phyloP scores from a whole-genome alignment of 495 filamentous ascomycete species.

The Acidiella bohemica region DNA sequence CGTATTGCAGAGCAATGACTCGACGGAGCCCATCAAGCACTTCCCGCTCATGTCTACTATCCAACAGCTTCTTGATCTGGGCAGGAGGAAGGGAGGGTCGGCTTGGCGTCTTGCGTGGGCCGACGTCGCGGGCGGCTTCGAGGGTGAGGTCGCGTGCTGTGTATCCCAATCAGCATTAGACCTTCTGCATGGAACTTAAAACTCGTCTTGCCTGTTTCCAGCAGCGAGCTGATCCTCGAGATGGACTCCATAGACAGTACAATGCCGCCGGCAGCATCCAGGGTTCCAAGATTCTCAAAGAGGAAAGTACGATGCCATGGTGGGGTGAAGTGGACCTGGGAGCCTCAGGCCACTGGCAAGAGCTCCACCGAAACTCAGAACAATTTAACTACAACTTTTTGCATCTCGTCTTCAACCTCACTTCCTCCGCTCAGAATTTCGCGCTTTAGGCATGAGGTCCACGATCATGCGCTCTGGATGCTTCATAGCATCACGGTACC shows the following conservation, averaged over 20 bases:
- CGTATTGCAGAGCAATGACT: slow-evolving; percentile 90
- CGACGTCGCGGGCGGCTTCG: slow-evolving; percentile 62
- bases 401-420: too few species aligned
- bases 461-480: too few species aligned
- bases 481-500: too few species aligned
- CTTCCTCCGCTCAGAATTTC: too few species aligned
- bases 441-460: too few species aligned
- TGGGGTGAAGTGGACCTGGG: too few species aligned
- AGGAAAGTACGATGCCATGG: too few species aligned
- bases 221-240: slow-evolving; percentile 76
- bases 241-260: slow-evolving; percentile 99
- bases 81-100: slow-evolving; percentile 36
- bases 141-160: slow-evolving; percentile 89
- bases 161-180: not conserved
- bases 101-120: slow-evolving; percentile 36
- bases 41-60: slow-evolving; percentile 85
- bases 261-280: too few species aligned
- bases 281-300: too few species aligned
- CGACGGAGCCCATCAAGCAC: slow-evolving; percentile 81
- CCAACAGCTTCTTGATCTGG: slow-evolving; percentile 86
- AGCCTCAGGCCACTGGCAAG: too few species aligned
- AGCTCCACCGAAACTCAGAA: too few species aligned
- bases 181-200: not conserved
- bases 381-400: too few species aligned
- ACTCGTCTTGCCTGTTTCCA: slow-evolving; percentile 64